A percentile compares a stretch with the other conserved stretches of the same genome.
These are phyloP conservation scores for Penicillium vulpinum DNA, from an alignment of 2,329 filamentous ascomycete genomes.

Conservation along the genomic window DNA sequence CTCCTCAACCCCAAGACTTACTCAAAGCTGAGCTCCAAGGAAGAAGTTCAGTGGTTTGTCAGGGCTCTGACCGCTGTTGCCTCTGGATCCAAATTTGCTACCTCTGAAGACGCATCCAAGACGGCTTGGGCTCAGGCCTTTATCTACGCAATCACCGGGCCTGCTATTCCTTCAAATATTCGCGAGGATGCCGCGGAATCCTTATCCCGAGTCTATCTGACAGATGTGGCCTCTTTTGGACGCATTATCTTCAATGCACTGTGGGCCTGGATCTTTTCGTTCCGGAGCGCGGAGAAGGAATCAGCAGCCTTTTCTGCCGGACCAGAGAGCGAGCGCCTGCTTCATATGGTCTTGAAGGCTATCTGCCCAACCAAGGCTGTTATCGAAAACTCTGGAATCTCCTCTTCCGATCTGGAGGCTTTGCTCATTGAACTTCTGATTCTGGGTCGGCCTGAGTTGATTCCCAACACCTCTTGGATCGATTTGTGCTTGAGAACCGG, in stretches of 20 bases:
- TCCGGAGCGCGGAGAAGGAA: slow-evolving; percentile 75
- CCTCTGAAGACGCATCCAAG: slow-evolving; percentile 50
- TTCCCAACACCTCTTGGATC: slow-evolving; percentile 84
- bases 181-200: slow-evolving; percentile 63
- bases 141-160: slow-evolving; percentile 72
- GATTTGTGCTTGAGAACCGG: slow-evolving; percentile 76
- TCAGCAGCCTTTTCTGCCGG: slow-evolving; percentile 67
- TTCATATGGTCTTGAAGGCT: slow-evolving; percentile 58
- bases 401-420: slow-evolving; percentile 58
- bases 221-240: slow-evolving; percentile 59
- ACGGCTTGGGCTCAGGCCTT: slow-evolving; percentile 80
- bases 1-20: slow-evolving; percentile 82
- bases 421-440: slow-evolving; percentile 78
- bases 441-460: slow-evolving; percentile 72
- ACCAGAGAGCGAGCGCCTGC: slow-evolving; percentile 58
- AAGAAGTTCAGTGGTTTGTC: slow-evolving; percentile 76
- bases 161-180: slow-evolving; percentile 60
- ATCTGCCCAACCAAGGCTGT: slow-evolving; percentile 39
- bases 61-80: slow-evolving; percentile 67
- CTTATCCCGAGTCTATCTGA: slow-evolving; percentile 66
- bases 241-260: slow-evolving; percentile 68
- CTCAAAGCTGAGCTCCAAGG: slow-evolving; percentile 70
- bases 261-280: slow-evolving; percentile 73
- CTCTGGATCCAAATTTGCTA: slow-evolving; percentile 53
- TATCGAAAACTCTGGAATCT: slow-evolving; percentile 27